Base-by-base conservation (phyloP, 495 filamentous ascomycete genomes). In the Polyplosphaeria fusca region DNA sequence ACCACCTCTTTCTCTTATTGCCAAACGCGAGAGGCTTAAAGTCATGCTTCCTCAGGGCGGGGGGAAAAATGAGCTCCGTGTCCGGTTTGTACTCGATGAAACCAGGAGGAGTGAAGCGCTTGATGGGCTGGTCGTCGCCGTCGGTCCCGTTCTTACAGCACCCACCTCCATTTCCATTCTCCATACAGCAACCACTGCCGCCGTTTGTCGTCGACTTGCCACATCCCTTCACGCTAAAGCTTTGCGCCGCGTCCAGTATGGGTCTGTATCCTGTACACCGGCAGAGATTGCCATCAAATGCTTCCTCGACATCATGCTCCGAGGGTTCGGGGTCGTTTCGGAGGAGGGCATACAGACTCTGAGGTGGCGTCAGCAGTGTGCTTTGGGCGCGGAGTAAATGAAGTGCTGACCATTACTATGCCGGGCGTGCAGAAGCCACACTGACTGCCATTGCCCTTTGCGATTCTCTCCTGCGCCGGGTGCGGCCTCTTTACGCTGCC, bases 1-100 rank as follows among this genome's bases (percentile, higher is more conserved):
- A 92, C 93, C 93, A 98, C 68, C 78, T 84, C 77, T 96, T 97
- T 47, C 84, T 82, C 76, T 95, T 96, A 70, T 95, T 96, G 16
- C 93, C 93, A 73, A 95, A 91, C 0, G 83, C 86, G 45, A 98
- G 76, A 0, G 92, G 86, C 58, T 79, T 85, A 63, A 88, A 86
- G 11, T 88, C 79, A 61, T 96, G 85, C 70, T 88, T 95, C 50
- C 79, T 85, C 18, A 98, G 72, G 2, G 83, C 67, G 2, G 92
- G 87, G 13, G 93, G 93, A 72, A 96, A 98, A 44, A 98, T 98
- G 59, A 98, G 77, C 66, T 98, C 86, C 0, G 93, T 95, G 47
- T 94, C 88, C 11, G 91, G 89, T 16, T 86, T 88, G 69, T 95
- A 95, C 64, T 89, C 87, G 61, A 95, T 94, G 70, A 98, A 95